Conservation (phyloP, 495 filamentous ascomycete species). For the Hypoxylon fuscum region DNA sequence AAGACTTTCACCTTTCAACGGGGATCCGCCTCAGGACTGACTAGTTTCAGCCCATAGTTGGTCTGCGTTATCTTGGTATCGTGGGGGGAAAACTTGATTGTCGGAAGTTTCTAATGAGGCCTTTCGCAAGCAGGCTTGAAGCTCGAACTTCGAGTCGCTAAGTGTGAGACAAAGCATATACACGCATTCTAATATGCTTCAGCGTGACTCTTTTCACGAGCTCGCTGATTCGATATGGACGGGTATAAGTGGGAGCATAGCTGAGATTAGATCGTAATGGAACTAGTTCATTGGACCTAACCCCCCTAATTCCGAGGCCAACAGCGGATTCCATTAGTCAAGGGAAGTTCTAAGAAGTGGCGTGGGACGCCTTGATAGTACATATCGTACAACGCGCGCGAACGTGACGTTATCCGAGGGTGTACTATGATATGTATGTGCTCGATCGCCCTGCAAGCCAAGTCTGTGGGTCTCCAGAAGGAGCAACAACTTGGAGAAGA, state of each 20-base stretch:
- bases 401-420: constrained; percentile 4
- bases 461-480: constrained; percentile 32
- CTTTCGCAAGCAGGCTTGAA: too few species aligned
- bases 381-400: constrained; percentile 7
- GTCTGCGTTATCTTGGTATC: constrained; percentile 3
- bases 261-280: constrained; percentile 1
- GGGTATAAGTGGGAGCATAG: constrained; percentile 1
- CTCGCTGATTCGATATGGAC: constrained; percentile 7
- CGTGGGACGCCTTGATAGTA: constrained; percentile 21
- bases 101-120: too few species aligned
- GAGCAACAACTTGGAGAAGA: constrained; percentile 26
- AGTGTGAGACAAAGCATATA: constrained; percentile 11
- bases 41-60: not conserved
- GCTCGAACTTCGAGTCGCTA: too few species aligned
- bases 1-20: not conserved
- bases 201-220: not conserved
- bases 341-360: constrained; percentile 7
- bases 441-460: constrained; percentile 27
- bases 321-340: constrained; percentile 36
- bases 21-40: too few species aligned
- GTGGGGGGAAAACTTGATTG: too few species aligned
- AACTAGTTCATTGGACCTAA: constrained; percentile 15
- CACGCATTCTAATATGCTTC: constrained; percentile 10
- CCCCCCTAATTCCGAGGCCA: constrained; percentile 28
- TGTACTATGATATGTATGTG: constrained; percentile 2